Evolutionary conservation across 441 rosid species (phyloP).

Genomic region (Croton laevigatus): DNA sequence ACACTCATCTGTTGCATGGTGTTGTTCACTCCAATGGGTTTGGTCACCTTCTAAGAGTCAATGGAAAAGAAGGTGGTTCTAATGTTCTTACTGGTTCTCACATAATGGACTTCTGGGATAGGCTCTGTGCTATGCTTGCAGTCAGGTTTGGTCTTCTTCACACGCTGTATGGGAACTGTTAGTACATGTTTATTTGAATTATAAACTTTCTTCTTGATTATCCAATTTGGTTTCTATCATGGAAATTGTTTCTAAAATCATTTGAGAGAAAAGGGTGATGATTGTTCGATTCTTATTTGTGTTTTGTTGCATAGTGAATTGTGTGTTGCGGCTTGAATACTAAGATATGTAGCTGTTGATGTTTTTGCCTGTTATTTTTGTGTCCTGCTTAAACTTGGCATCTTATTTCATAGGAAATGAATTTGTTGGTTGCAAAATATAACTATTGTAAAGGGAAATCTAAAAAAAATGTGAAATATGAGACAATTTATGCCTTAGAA

Average conservation of each 20-base stretch:
- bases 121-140: conserved; percentile 46
- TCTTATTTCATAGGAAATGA: not conserved
- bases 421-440: not conserved
- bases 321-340: not conserved
- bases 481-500: not conserved
- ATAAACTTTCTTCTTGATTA: not conserved
- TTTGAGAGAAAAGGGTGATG: too few relatives aligned
- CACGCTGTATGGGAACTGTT: too few relatives aligned
- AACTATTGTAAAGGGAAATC: not conserved
- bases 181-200: too few relatives aligned
- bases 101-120: conserved; percentile 75
- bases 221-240: not conserved
- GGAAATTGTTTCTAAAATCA: not conserved
- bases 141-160: conserved; percentile 36
- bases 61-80: conserved; percentile 77
- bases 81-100: conserved; percentile 48
- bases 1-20: conserved; percentile 63
- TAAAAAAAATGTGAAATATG: not conserved
- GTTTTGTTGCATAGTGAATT: not conserved
- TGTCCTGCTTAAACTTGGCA: not conserved
- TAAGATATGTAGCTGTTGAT: not conserved
- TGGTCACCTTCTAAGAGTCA: conserved; percentile 64
- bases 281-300: not conserved
- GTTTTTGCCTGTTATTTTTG: not conserved
- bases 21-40: conserved; percentile 71